phyloP scores from a whole-genome alignment of 805 yeast genomes.

The Kazachstania taianensis region DNA sequence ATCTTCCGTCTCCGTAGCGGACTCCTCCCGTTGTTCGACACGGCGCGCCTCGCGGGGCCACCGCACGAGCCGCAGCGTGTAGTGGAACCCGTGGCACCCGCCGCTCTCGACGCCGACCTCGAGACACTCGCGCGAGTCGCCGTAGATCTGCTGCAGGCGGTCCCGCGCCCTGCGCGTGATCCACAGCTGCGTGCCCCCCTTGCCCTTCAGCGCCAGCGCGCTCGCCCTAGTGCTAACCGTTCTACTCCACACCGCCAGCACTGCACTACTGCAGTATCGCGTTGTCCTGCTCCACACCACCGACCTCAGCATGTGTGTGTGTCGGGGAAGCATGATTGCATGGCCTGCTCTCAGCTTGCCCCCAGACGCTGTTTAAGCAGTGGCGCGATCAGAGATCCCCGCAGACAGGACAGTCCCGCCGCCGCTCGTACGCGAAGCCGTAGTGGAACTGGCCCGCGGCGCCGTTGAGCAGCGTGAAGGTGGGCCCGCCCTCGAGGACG shows the following conservation, averaged over 20 bases:
- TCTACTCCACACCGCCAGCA: too few relatives aligned
- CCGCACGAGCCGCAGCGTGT: slow-evolving; percentile 51
- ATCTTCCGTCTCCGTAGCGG: slow-evolving; percentile 8
- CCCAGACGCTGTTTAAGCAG: too few relatives aligned
- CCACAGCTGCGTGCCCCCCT: slow-evolving; percentile 6
- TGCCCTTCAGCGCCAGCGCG: too few relatives aligned
- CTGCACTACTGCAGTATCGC: too few relatives aligned
- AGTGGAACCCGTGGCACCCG: slow-evolving; percentile 97
- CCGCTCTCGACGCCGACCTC: slow-evolving; percentile 83
- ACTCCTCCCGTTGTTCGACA: slow-evolving; percentile 13
- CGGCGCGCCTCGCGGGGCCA: slow-evolving; percentile 61
- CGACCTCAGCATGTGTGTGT: too few relatives aligned
- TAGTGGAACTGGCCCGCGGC: slow-evolving; percentile 68
- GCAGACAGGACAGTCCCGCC: slow-evolving; percentile 67
- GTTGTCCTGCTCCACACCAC: too few relatives aligned
- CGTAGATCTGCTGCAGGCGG: slow-evolving; percentile 20
- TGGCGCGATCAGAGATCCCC: neutral
- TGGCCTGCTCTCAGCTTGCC: too few relatives aligned
- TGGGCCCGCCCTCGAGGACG: slow-evolving; percentile 35
- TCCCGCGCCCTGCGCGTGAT: slow-evolving; percentile 24
- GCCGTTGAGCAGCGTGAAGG: slow-evolving; percentile 84
- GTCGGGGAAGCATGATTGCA: too few relatives aligned
- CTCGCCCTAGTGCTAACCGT: too few relatives aligned
- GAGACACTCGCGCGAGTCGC: slow-evolving; percentile 36
- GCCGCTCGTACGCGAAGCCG: slow-evolving; percentile 52